Percentiles rank a stretch among this genome's conserved stretches.
Evolutionary conservation across 768 basidiomycete species (phyloP).

Genomic region (Amanita molliuscula): DNA sequence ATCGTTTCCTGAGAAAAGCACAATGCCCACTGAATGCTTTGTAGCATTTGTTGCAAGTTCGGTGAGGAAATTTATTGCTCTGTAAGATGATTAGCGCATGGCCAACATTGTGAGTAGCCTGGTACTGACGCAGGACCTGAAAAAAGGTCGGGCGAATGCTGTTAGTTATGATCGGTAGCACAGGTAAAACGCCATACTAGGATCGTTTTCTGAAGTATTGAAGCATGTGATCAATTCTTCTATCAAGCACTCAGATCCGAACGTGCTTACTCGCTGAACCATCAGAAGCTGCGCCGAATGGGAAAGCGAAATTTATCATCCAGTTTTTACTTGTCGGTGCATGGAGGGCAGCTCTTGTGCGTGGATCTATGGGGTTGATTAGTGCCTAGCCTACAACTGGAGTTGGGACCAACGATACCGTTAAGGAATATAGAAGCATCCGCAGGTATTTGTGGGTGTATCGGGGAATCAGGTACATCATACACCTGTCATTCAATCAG

Average conservation of each 20-base stretch:
- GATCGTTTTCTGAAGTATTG: constrained; percentile 19
- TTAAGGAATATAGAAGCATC: constrained; percentile 55
- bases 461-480: constrained; percentile 44
- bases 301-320: constrained; percentile 23
- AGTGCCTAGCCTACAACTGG: neutral
- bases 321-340: constrained; percentile 53
- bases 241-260: constrained; percentile 17
- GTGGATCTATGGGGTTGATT: constrained; percentile 29
- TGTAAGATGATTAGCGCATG: constrained; percentile 12
- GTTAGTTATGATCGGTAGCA: neutral
- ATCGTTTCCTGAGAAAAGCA: constrained; percentile 61
- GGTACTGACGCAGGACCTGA: constrained; percentile 24
- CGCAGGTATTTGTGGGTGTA: constrained; percentile 32
- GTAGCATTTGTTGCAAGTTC: constrained; percentile 61
- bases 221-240: constrained; percentile 16
- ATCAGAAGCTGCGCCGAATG: constrained; percentile 3
- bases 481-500: constrained; percentile 27
- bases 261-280: constrained; percentile 5
- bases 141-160: neutral
- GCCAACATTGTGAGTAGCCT: neutral
- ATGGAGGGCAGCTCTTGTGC: constrained; percentile 51
- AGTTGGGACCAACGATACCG: constrained; percentile 24
- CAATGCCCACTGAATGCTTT: constrained; percentile 35
- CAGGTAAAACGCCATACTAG: constrained; percentile 18
- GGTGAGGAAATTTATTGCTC: constrained; percentile 53